phyloP scores from a whole-genome alignment of 805 yeast genomes.

The Yarrowia sp. region DNA sequence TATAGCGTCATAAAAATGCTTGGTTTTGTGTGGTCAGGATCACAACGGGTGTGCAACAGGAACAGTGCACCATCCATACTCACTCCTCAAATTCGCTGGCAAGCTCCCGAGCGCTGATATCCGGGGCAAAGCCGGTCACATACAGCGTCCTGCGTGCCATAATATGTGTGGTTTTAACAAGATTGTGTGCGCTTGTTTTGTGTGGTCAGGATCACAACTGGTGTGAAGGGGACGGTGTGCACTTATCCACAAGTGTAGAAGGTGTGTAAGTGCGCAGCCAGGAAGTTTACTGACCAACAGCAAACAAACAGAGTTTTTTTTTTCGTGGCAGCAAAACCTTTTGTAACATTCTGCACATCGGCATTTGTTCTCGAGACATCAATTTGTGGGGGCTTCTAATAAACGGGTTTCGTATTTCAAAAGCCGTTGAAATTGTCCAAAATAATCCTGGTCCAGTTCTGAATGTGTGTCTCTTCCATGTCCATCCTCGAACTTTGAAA shows the following conservation, averaged over 20 bases:
- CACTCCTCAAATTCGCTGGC: slow-evolving; percentile 38
- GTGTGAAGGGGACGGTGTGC: not conserved
- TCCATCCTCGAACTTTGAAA: not conserved
- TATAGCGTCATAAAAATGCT: too few relatives aligned
- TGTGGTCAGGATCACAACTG: not conserved
- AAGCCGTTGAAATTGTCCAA: too few relatives aligned
- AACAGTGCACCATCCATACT: too few relatives aligned
- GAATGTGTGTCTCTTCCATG: too few relatives aligned
- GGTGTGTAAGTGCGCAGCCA: not conserved
- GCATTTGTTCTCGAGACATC: not conserved
- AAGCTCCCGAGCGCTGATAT: slow-evolving; percentile 36
- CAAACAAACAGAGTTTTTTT: not conserved
- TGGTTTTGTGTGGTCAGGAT: too few relatives aligned
- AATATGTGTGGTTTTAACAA: not conserved
- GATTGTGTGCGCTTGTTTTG: not conserved
- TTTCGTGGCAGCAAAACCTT: not conserved
- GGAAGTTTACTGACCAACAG: not conserved
- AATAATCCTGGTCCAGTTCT: too few relatives aligned
- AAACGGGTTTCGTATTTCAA: too few relatives aligned
- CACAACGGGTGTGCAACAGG: too few relatives aligned
- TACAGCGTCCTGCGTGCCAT: slow-evolving; percentile 32
- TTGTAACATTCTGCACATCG: not conserved
- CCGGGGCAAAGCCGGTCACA: slow-evolving; percentile 32
- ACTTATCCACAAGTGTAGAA: not conserved
- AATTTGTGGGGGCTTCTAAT: too few relatives aligned